These are phyloP conservation scores for Malbranchea zuffiana DNA, from an alignment of 2,329 filamentous ascomycete genomes.

Conservation along the genomic window DNA sequence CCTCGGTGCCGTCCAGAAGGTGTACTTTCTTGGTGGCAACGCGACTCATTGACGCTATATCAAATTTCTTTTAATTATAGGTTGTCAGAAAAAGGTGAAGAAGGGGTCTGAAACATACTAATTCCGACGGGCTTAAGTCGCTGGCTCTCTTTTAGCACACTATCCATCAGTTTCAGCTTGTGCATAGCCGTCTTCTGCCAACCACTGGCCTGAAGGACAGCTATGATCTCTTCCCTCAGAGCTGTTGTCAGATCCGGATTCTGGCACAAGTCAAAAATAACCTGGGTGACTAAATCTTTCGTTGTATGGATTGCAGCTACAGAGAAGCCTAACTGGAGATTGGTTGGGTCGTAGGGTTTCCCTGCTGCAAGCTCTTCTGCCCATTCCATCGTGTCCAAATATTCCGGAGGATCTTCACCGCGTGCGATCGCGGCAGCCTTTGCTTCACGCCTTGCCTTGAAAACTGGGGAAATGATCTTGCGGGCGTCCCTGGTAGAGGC, in stretches of 20 bases:
- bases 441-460: constrained; percentile 12
- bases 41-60: constrained; percentile 11
- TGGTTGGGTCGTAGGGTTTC: constrained; percentile 15
- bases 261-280: constrained; percentile 16
- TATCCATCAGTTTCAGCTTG: constrained; percentile 34
- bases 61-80: background rate
- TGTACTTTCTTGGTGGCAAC: constrained; percentile 10
- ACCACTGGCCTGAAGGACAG: constrained; percentile 15
- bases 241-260: constrained; percentile 9
- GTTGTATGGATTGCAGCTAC: constrained; percentile 19
- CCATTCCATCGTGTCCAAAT: constrained; percentile 20
- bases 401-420: constrained; percentile 8
- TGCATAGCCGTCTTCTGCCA: constrained; percentile 31
- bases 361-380: constrained; percentile 19
- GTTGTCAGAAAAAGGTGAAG: too few relatives aligned
- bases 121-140: constrained; percentile 23
- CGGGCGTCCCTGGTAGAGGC: constrained; percentile 10
- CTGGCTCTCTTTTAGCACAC: constrained; percentile 33
- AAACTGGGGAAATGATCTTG: constrained; percentile 14
- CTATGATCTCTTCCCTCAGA: constrained; percentile 18
- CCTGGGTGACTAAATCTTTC: constrained; percentile 18
- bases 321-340: constrained; percentile 17
- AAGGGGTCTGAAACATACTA: constrained; percentile 13
- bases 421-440: constrained; percentile 7
- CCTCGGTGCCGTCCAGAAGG: constrained; percentile 14